Conservation (phyloP, 257 asterid genomes). For the Verbascum thapsus region DNA sequence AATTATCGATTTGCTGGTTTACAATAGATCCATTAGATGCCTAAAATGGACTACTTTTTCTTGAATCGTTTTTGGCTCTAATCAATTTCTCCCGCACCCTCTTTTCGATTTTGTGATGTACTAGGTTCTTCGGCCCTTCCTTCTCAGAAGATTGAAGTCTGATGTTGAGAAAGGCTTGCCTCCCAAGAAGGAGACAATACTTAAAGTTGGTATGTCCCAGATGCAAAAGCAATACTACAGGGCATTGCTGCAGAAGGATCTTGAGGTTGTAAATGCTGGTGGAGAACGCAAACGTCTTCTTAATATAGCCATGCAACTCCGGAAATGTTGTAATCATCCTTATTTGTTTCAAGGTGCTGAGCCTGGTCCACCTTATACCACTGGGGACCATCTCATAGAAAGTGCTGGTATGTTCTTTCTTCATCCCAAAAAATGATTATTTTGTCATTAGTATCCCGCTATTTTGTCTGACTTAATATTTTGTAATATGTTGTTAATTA, state of each 20-base stretch:
- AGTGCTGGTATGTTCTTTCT: conserved; percentile 71
- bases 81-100: neutral
- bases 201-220: conserved; percentile 99
- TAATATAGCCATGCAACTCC: conserved; percentile 97
- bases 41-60: neutral
- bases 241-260: conserved; percentile 97
- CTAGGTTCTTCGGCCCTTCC: conserved; percentile 97
- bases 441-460: neutral
- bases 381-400: conserved; percentile 92
- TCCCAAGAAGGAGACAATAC: conserved; percentile 98
- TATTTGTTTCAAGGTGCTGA: conserved; percentile 99
- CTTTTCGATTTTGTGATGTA: conserved; percentile 22
- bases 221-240: conserved; percentile 92
- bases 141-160: conserved; percentile 93
- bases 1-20: neutral
- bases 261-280: conserved; percentile 99
- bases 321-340: conserved; percentile 99
- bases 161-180: conserved; percentile 99
- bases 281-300: conserved; percentile 99
- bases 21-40: neutral
- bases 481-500: conserved; percentile 20
- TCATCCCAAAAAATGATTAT: conserved; percentile 5
- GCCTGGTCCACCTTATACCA: conserved; percentile 97
- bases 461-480: conserved; percentile 1
- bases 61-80: conserved; percentile 2